Base-by-base conservation (phyloP, 495 filamentous ascomycete species). In the Immersiella caudata region DNA sequence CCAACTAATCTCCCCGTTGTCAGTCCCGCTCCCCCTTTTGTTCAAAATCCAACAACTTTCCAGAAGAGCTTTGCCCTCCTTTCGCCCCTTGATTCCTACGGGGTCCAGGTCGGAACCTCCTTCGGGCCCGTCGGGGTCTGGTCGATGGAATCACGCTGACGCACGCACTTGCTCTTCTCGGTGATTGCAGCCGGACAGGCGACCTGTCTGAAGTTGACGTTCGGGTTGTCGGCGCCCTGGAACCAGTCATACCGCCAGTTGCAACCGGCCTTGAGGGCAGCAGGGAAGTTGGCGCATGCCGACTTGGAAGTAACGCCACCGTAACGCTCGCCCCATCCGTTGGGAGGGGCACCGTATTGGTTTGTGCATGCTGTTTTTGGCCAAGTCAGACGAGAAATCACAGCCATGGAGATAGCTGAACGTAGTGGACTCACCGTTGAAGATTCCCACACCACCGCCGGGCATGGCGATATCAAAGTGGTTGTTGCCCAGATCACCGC, bases 201-300 rank as follows among this genome's bases (percentile, higher is more conserved):
- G 26, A 90, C 84, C 74, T 84, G 71, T 72, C 79, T 73, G 78
- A 85, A 90, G 51, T 69, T 75, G 60, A 90, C 82, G 40, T 69
- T 70, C 36, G 88, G 88, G 78, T 90, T 90, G 75, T 89, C 86
- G 35, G 86, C 81, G 59, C 81, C 81, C 67, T 75, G 61, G 75
- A 90, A 89, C 86, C 86, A 91, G 77, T 88, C 87, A 76, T 87
- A 91, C 65, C 88, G 86, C 83, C 86, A 91, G 74, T 86, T 79
- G 79, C 88, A 90, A n/a, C 89, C 88, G 2, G 76, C 77, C 77
- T 87, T 85, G 58, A 91, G 80, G 25, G 78, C 79, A 24, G 64
- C 76, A 5, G 87, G 87, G 78, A 90, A 87, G 29, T 70, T 46
- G 67, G 82, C 78, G 78, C 89, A 90, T 12, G 81, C 80, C 51